Evolutionary conservation across 306 rosid genomes (phyloP), one percentile per base, ranked within the genome.

Genomic region (Prunus mira): DNA sequence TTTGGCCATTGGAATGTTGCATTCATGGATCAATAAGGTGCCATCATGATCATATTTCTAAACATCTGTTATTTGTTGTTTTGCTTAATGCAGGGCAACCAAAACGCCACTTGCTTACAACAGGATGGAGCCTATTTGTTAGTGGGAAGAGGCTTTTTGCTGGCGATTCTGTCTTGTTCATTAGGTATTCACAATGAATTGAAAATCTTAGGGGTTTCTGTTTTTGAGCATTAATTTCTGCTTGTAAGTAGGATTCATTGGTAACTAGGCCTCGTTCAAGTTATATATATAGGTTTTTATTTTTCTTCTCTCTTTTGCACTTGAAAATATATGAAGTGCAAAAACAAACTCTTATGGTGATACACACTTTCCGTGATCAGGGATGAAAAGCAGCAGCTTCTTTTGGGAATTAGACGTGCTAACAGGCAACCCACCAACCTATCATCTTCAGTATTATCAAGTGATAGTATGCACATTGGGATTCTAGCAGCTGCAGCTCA

Each of bases 391-490:
- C 97, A 90, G 82, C 97, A 95, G 80, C 93, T 95, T 78, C 98
- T 95, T 87, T 83, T 92, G 85, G 99, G 99, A 38, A 89, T 91
- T 76, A 89, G 99, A 82, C 88, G 99, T 56, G 98, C 98, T 14
- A 89, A 91, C 82, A 85, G 97, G 85, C 98, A 95, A 78, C 96
- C 97, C 1, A 51, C 96, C 71, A 91, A 88, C 56, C 73, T 95
- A 69, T 89, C 99, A 17, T 92, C 98, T 13, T 95, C 99, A 0
- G 98, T 95, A 24, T 80, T 95, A 64, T 95, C 99, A 51, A 92
- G 88, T 80, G 99, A 95, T 67, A 95, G 99, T 62, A 95, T 95
- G 99, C 99, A 95, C 82, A 95, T 95, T 58, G 99, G 99, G 74
- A 89, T 95, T 85, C 92, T 95, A 34, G 97, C 98, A 14, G 97